Base-by-base conservation (phyloP, 257 asterid genomes). In the Gentiana macrophylla region DNA sequence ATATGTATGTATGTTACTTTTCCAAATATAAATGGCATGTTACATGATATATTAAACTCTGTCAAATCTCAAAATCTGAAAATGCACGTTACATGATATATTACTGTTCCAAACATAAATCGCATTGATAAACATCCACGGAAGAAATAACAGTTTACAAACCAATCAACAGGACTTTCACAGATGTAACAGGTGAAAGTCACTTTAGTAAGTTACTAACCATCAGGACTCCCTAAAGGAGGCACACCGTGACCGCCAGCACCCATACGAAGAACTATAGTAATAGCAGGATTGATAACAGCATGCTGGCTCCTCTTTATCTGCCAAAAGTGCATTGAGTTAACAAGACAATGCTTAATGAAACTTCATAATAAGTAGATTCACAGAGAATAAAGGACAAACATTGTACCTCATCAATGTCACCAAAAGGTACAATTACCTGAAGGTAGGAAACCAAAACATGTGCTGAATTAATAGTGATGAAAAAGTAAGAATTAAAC, bases 241-340 rank as follows among this genome's bases (percentile, higher is more conserved):
- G 96, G 93, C 71, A 82, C 91, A 45, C 94, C 96, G 65, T 80
- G 94, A 66, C 94, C 98, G 10, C 94, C 94, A 53, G 86, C 87
- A 70, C 98, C 94, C 63, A 71, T 74, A 62, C 83, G 82, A 67
- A 86, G 98, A 71, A 86, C 73, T 37, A 86, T 72, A 32, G 96
- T 86, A 54, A 90, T 68, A 55, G 94, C 84, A 46, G 98, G 98
- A 74, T 90, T 90, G 53, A 90, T 83, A 56, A 86, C 69, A 60
- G 96, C 96, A 67, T 86, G 98, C 65, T 84, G 96, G 73, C 95
- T 84, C 72, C 86, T 81, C 73, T 70, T 84, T 71, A 91, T 81
- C 98, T 91, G 86, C 60, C 52, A 58, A 59, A 74, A 54, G 38
- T 35, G 52, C 63, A 60, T 5, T 50, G 52, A 34, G 65, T 53